Conservation (phyloP, 2,329 filamentous ascomycete species). For the Didymella arachidicola region DNA sequence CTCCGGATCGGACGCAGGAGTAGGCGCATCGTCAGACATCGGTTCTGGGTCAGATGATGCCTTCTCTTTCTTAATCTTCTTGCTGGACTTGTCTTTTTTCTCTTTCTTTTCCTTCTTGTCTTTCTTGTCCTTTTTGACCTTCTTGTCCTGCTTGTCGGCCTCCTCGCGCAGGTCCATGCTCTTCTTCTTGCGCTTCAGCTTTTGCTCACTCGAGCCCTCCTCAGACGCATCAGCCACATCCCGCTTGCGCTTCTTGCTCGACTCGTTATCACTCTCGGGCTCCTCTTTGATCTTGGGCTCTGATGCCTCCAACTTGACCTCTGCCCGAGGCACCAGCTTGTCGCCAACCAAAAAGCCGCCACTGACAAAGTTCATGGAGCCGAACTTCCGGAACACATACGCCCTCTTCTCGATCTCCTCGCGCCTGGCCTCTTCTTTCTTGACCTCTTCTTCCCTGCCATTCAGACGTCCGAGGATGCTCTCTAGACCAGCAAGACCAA, state of each 20-base stretch:
- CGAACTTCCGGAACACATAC: constrained; percentile 79
- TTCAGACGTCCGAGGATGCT: constrained; percentile 88
- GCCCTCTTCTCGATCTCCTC: constrained; percentile 75
- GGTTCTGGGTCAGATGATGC: constrained; percentile 33
- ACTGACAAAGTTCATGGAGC: constrained; percentile 82
- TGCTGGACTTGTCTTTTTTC: constrained; percentile 33
- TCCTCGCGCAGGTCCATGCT: constrained; percentile 44
- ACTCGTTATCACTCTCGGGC: constrained; percentile 43
- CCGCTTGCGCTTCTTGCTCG: constrained; percentile 47
- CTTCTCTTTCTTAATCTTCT: constrained; percentile 41
- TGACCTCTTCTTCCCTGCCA: constrained; percentile 78
- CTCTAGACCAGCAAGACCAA: constrained; percentile 86
- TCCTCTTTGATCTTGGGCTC: constrained; percentile 58
- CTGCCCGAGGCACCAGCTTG: constrained; percentile 27
- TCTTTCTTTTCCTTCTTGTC: constrained; percentile 48
- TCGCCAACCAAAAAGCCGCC: constrained; percentile 77
- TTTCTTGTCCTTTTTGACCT: constrained; percentile 37
- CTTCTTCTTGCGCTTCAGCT: constrained; percentile 51
- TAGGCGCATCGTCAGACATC: constrained; percentile 28
- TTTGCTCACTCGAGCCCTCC: constrained; percentile 43
- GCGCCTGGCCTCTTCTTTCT: constrained; percentile 72
- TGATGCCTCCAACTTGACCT: constrained; percentile 51
- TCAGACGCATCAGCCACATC: constrained; percentile 37
- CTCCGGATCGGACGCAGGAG: constrained; percentile 30
- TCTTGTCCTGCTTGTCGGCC: constrained; percentile 33